A percentile compares a stretch with the other conserved stretches of the same genome.
Conservation (phyloP, 257 asterid species). For the Solanum sitiens region DNA sequence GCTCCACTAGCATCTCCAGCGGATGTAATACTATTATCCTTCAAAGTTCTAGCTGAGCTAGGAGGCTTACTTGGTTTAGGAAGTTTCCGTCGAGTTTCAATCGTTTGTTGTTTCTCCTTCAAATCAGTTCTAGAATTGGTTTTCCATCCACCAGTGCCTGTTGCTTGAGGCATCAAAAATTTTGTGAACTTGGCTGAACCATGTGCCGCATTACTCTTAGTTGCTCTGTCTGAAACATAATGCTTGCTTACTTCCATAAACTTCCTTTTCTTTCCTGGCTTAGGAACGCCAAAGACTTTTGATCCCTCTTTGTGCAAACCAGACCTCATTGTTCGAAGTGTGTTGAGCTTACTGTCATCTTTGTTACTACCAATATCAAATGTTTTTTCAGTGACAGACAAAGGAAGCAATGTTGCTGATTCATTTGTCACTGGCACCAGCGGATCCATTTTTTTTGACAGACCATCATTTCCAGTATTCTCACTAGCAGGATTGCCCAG, state of each 20-base stretch:
- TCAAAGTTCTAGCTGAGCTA: slow-evolving; percentile 47
- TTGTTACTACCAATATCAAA: slow-evolving; percentile 51
- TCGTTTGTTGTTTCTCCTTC: slow-evolving; percentile 58
- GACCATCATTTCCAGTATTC: slow-evolving; percentile 40
- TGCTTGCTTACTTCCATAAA: slow-evolving; percentile 97
- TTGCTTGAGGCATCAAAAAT: slow-evolving; percentile 45
- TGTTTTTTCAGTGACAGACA: slow-evolving; percentile 48
- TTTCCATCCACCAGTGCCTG: slow-evolving; percentile 43
- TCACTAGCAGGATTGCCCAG: slow-evolving; percentile 34
- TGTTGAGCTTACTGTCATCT: slow-evolving; percentile 44
- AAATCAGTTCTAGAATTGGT: slow-evolving; percentile 38
- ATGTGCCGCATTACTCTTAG: slow-evolving; percentile 29
- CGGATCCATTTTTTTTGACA: slow-evolving; percentile 25
- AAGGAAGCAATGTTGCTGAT: slow-evolving; percentile 39
- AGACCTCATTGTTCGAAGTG: slow-evolving; percentile 50
- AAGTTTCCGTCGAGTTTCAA: slow-evolving; percentile 35
- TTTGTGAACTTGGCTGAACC: slow-evolving; percentile 54
- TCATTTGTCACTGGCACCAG: slow-evolving; percentile 26
- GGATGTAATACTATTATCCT: slow-evolving; percentile 32
- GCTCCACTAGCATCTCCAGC: slow-evolving; percentile 27
- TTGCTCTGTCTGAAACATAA: slow-evolving; percentile 47
- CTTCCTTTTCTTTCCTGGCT: slow-evolving; percentile 89
- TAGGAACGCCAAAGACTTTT: slow-evolving; percentile 82
- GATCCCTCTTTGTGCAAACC: slow-evolving; percentile 75
- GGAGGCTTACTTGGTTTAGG: slow-evolving; percentile 59